phyloP scores from a whole-genome alignment of 2,329 filamentous ascomycete species.

The Coniella lustricola region DNA sequence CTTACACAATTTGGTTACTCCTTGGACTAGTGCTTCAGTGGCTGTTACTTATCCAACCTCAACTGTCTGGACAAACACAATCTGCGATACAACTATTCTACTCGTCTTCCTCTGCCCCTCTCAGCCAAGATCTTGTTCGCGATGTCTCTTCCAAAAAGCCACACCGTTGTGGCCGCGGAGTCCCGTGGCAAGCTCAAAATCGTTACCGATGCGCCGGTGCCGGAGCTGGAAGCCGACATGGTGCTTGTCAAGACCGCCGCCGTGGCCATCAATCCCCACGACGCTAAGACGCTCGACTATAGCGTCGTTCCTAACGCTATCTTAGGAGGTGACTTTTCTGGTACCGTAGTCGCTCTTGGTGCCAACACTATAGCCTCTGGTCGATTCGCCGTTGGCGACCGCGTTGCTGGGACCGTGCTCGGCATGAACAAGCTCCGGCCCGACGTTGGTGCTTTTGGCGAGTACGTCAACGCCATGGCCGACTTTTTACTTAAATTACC shows the following conservation, averaged over 20 bases:
- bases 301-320: constrained; percentile 22
- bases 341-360: constrained; percentile 24
- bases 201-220: background rate
- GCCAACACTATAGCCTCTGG: background rate
- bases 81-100: no score
- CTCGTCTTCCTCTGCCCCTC: no score
- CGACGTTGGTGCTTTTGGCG: background rate
- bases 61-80: no score
- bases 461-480: background rate
- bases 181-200: background rate
- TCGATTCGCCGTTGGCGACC: background rate
- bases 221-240: background rate
- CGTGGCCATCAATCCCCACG: constrained; percentile 29
- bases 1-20: no score
- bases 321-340: constrained; percentile 27
- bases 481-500: background rate
- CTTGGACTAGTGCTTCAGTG: no score
- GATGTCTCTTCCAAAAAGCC: no score
- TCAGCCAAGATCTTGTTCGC: no score
- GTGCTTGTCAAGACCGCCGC: constrained; percentile 22
- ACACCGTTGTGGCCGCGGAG: no score
- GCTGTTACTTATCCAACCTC: no score
- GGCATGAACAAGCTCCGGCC: background rate
- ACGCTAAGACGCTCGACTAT: constrained; percentile 26
- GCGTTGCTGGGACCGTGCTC: background rate